These are phyloP conservation scores for Colletotrichum sp. DNA, from an alignment of 2,329 filamentous ascomycete species.

Conservation along the genomic window DNA sequence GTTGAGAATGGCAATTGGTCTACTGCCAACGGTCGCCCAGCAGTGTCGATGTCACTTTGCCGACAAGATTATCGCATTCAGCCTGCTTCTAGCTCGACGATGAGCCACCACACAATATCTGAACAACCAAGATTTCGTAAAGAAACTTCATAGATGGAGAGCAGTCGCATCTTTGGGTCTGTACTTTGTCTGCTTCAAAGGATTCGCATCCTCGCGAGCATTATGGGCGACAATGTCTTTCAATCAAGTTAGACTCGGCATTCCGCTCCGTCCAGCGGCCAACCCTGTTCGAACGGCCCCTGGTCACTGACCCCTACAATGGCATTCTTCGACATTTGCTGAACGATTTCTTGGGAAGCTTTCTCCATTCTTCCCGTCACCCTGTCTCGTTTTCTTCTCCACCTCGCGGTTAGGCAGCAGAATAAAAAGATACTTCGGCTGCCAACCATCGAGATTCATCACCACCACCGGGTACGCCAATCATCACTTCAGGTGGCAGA, in stretches of 20 bases:
- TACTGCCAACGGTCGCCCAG: neutral
- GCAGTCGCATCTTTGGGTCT: neutral
- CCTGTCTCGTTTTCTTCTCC: neutral
- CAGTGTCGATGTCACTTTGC: neutral
- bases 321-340: slow-evolving; percentile 4
- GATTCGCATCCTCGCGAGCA: neutral
- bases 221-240: neutral
- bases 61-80: slow-evolving; percentile 2
- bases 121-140: neutral
- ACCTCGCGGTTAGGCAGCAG: slow-evolving; percentile 15
- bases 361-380: slow-evolving; percentile 9
- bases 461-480: neutral
- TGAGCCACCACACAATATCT: neutral
- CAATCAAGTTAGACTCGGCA: slow-evolving; percentile 21
- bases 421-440: slow-evolving; percentile 1
- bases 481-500: neutral
- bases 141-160: neutral
- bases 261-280: slow-evolving; percentile 20
- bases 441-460: neutral
- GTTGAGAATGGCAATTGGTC: neutral
- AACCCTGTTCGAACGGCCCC: neutral
- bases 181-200: neutral
- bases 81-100: neutral
- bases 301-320: neutral
- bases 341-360: neutral